A percentile compares a stretch with the other conserved stretches of the same genome.
These are phyloP conservation scores for Arachnopeziza araneosa DNA, from an alignment of 2,329 filamentous ascomycete species.

Conservation along the genomic window DNA sequence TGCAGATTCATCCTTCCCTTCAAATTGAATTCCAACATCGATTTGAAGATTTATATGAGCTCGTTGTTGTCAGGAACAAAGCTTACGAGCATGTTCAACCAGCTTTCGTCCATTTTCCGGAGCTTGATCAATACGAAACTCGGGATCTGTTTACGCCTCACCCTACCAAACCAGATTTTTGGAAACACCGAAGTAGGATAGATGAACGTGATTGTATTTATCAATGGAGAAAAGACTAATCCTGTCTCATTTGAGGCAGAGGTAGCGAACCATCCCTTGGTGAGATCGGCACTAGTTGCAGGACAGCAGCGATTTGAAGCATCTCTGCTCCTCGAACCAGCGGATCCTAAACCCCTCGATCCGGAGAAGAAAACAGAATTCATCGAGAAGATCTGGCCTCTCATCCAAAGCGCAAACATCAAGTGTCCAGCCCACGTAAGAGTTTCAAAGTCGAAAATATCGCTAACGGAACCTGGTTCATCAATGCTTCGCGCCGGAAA, in stretches of 20 bases:
- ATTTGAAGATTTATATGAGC: conserved; percentile 21
- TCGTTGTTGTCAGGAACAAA: conserved; percentile 18
- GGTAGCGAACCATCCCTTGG: conserved; percentile 31
- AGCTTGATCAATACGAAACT: conserved; percentile 31
- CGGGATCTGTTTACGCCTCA: conserved; percentile 35
- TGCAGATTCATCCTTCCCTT: conserved; percentile 5
- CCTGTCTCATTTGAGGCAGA: conserved; percentile 29
- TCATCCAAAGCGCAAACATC: conserved; percentile 29
- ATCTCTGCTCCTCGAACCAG: conserved; percentile 9
- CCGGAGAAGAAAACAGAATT: neutral
- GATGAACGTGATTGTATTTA: conserved; percentile 12
- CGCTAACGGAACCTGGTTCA: conserved; percentile 29
- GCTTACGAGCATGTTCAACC: conserved; percentile 17
- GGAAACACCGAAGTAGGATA: conserved; percentile 5
- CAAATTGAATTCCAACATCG: conserved; percentile 10
- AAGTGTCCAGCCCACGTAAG: conserved; percentile 26
- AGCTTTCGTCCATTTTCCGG: conserved; percentile 33
- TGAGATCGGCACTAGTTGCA: conserved; percentile 19
- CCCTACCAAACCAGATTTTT: conserved; percentile 30
- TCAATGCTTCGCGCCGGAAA: conserved; percentile 34
- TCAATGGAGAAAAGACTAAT: conserved; percentile 12
- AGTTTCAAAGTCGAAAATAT: conserved; percentile 26
- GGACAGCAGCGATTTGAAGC: conserved; percentile 5
- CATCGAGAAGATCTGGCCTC: conserved; percentile 27
- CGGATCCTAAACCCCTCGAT: neutral